Percentiles rank a stretch among this genome's conserved stretches.
These are phyloP conservation scores for Pestalotiopsis fici DNA, from an alignment of 2,329 filamentous ascomycete genomes.

Conservation along the genomic window DNA sequence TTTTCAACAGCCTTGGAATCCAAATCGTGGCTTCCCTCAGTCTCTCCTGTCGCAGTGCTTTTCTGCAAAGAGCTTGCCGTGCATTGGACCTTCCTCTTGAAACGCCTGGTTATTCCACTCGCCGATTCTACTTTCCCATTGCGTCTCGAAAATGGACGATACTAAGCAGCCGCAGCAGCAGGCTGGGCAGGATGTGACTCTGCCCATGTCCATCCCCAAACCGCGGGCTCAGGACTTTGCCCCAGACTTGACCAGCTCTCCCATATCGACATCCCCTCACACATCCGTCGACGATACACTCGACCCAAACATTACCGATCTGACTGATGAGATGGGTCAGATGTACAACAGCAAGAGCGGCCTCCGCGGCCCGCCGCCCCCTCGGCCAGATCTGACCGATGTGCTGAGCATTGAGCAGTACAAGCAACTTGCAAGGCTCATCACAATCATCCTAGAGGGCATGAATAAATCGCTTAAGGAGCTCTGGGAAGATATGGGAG, in stretches of 20 bases:
- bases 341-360: background rate
- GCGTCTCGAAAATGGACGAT: background rate
- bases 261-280: background rate
- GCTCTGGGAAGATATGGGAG: conserved; percentile 49
- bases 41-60: background rate
- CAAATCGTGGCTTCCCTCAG: background rate
- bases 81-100: background rate
- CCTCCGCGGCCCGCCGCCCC: conserved; percentile 23
- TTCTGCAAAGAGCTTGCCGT: background rate
- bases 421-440: conserved; percentile 52
- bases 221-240: background rate
- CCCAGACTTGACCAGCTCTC: background rate
- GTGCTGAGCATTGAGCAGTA: conserved; percentile 49
- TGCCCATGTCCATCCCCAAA: background rate
- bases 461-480: conserved; percentile 54
- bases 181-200: background rate
- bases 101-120: background rate
- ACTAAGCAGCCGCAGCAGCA: background rate
- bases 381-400: conserved; percentile 52
- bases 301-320: background rate
- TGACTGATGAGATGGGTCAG: conserved; percentile 1
- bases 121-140: background rate
- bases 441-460: conserved; percentile 53
- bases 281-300: background rate
- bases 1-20: background rate